Percentiles rank a stretch among this genome's conserved stretches.
Conservation (phyloP, 1,284 basidiomycete species). For the Laetiporus sulphureus region DNA sequence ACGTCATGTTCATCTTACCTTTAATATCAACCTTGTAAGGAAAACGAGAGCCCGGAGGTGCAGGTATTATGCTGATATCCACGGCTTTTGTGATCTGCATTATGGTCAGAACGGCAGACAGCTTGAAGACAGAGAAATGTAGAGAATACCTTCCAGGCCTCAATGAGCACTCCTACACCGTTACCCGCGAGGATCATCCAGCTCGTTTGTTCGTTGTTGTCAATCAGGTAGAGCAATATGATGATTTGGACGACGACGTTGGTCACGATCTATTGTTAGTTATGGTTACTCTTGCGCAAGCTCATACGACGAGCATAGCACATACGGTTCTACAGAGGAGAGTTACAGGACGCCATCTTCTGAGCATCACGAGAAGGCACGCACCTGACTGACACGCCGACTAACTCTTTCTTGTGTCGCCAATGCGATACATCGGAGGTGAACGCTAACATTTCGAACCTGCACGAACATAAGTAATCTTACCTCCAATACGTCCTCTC, state of each 20-base stretch:
- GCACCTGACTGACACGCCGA: slow-evolving; percentile 78
- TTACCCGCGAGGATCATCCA: slow-evolving; percentile 95
- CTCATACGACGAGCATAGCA: background rate
- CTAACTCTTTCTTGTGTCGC: slow-evolving; percentile 86
- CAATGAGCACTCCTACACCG: slow-evolving; percentile 83
- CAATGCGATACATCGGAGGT: slow-evolving; percentile 92
- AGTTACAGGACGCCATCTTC: slow-evolving; percentile 8
- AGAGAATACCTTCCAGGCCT: slow-evolving; percentile 98
- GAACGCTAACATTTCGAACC: slow-evolving; percentile 94
- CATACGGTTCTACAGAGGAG: slow-evolving; percentile 34
- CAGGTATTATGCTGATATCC: slow-evolving; percentile 64
- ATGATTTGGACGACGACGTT: slow-evolving; percentile 91
- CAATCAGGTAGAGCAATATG: slow-evolving; percentile 89
- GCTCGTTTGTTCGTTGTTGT: slow-evolving; percentile 91
- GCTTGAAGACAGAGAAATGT: slow-evolving; percentile 14
- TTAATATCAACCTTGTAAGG: slow-evolving; percentile 82
- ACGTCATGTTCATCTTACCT: slow-evolving; percentile 37
- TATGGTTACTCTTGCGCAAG: slow-evolving; percentile 1
- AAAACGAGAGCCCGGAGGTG: slow-evolving; percentile 54
- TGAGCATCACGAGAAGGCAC: slow-evolving; percentile 13
- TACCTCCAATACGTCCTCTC: background rate
- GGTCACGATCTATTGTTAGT: slow-evolving; percentile 63
- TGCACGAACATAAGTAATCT: slow-evolving; percentile 20
- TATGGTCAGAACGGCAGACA: slow-evolving; percentile 1
- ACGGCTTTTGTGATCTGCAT: slow-evolving; percentile 79